These are phyloP conservation scores for Aspergillus terreus DNA, from an alignment of 2,329 filamentous ascomycete genomes.

Conservation along the genomic window DNA sequence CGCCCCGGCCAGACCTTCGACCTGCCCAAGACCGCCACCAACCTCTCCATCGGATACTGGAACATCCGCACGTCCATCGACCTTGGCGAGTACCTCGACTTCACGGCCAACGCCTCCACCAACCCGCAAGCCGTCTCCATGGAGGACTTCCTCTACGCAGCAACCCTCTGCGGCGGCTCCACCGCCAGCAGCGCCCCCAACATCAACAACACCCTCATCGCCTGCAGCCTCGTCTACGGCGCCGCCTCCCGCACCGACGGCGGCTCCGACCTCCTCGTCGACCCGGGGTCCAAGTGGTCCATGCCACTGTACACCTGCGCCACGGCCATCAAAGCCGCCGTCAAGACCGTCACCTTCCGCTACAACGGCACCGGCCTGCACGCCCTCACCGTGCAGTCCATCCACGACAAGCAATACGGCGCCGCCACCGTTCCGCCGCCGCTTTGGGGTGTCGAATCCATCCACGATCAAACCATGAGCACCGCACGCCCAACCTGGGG, in stretches of 20 bases:
- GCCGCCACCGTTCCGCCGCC: slow-evolving; percentile 27
- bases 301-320: slow-evolving; percentile 45
- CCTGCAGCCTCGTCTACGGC: slow-evolving; percentile 42
- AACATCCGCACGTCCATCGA: slow-evolving; percentile 6
- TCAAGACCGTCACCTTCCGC: slow-evolving; percentile 45
- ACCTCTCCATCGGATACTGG: slow-evolving; percentile 18
- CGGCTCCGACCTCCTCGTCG: slow-evolving; percentile 32
- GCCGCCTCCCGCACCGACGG: slow-evolving; percentile 36
- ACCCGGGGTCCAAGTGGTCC: slow-evolving; percentile 42
- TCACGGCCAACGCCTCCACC: slow-evolving; percentile 1
- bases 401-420: slow-evolving; percentile 37
- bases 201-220: slow-evolving; percentile 40
- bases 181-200: slow-evolving; percentile 33
- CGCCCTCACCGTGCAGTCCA: slow-evolving; percentile 29
- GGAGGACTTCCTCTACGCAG: not conserved
- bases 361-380: slow-evolving; percentile 38
- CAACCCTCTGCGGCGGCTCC: slow-evolving; percentile 25
- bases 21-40: not conserved
- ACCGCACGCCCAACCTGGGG: slow-evolving; percentile 40
- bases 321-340: slow-evolving; percentile 38
- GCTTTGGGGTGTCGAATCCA: slow-evolving; percentile 36
- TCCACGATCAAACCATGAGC: slow-evolving; percentile 18
- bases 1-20: not conserved
- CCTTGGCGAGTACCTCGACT: slow-evolving; percentile 8
- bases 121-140: not conserved